These are phyloP conservation scores for Puccinia brachypodii DNA, from an alignment of 1,284 basidiomycete species.

Conservation along the genomic window DNA sequence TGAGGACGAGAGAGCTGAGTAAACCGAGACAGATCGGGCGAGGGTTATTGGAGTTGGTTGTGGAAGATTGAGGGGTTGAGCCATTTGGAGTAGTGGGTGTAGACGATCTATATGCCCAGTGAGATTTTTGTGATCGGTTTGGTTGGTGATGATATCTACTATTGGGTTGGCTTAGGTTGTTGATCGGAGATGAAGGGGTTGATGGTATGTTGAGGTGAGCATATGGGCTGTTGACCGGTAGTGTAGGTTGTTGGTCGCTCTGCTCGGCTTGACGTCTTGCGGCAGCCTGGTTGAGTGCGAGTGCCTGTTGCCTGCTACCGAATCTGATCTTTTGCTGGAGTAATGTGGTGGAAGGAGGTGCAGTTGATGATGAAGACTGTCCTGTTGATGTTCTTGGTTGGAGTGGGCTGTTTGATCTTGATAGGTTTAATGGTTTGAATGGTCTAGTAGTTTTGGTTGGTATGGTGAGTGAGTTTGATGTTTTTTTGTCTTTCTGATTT, in stretches of 20 bases:
- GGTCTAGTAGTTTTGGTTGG: not conserved
- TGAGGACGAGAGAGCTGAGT: constrained; percentile 33
- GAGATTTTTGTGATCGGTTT: not conserved
- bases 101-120: not conserved
- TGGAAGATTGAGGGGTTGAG: not conserved
- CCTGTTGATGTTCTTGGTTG: not conserved
- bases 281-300: constrained; percentile 11
- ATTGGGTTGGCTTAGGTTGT: not conserved
- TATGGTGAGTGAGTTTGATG: no score
- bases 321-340: constrained; percentile 16
- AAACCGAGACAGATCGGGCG: constrained; percentile 39
- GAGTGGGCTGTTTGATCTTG: not conserved
- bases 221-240: not conserved
- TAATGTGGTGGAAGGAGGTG: not conserved
- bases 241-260: not conserved
- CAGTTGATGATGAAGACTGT: not conserved
- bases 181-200: not conserved
- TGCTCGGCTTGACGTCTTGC: constrained; percentile 13
- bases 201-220: constrained; percentile 16
- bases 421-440: not conserved
- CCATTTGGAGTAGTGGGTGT: not conserved
- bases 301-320: not conserved
- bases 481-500: not conserved
- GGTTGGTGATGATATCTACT: not conserved
- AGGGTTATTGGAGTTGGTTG: not conserved